Conservation (phyloP, 257 asterid species). For the Thymus quinquecostatus region DNA sequence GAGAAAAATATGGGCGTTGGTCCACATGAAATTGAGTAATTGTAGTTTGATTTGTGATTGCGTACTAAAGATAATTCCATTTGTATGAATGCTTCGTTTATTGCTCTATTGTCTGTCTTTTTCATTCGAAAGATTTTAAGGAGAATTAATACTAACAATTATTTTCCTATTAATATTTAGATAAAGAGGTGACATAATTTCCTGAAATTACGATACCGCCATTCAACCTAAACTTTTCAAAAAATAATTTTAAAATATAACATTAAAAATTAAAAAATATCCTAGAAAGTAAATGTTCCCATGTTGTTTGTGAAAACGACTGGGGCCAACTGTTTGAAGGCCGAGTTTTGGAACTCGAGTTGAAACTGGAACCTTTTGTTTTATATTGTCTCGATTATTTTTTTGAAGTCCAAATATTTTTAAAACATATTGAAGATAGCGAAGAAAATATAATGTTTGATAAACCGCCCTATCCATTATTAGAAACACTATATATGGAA, state of each 20-base stretch:
- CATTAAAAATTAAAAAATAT: background rate
- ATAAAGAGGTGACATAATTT: too few relatives aligned
- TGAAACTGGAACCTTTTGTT: conserved; percentile 10
- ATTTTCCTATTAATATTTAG: too few relatives aligned
- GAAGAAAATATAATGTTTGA: background rate
- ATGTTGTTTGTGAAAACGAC: conserved; percentile 35
- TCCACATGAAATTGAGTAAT: conserved; percentile 22
- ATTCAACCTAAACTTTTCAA: background rate
- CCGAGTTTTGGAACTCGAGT: conserved; percentile 29
- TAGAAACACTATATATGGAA: background rate
- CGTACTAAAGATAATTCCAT: conserved; percentile 11
- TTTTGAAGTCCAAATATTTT: background rate
- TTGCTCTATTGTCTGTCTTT: conserved; percentile 32
- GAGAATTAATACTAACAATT: too few relatives aligned
- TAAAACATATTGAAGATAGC: background rate
- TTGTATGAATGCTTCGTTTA: conserved; percentile 18
- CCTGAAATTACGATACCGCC: conserved; percentile 19
- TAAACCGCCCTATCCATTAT: background rate
- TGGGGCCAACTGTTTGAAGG: conserved; percentile 3
- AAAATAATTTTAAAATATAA: too few relatives aligned
- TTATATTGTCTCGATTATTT: background rate
- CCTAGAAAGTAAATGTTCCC: conserved; percentile 5
- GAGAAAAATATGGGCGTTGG: background rate
- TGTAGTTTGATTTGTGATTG: conserved; percentile 19
- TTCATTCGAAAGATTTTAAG: conserved; percentile 18